phyloP scores from a whole-genome alignment of 106 monocot species.

The Apostasia shenzhenica region DNA sequence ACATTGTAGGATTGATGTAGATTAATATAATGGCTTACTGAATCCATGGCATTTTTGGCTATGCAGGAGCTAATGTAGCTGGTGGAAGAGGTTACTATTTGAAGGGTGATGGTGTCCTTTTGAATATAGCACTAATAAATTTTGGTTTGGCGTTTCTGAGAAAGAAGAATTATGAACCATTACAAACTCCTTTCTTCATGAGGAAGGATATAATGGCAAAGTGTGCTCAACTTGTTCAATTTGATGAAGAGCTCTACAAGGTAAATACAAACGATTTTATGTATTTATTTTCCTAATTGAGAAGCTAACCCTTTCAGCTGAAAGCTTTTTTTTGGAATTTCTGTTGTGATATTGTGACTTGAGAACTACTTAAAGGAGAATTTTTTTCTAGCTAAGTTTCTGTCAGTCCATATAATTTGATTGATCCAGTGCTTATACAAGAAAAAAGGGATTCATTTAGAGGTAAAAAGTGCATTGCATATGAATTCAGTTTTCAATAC shows the following conservation, averaged over 20 bases:
- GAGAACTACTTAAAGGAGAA: too few relatives aligned
- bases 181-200: conserved; percentile 99
- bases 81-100: conserved; percentile 96
- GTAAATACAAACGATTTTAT: conserved; percentile 17
- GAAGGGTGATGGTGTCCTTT: conserved; percentile 69
- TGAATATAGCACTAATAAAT: conserved; percentile 78
- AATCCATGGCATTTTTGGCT: not conserved
- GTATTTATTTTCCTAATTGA: not conserved
- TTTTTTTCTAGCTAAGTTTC: too few relatives aligned
- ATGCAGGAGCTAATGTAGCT: conserved; percentile 76
- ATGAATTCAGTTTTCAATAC: too few relatives aligned
- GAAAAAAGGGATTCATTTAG: too few relatives aligned
- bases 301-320: not conserved
- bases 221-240: conserved; percentile 94
- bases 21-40: too few relatives aligned
- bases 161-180: conserved; percentile 50
- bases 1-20: too few relatives aligned
- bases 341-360: too few relatives aligned
- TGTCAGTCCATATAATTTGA: too few relatives aligned
- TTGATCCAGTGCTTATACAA: too few relatives aligned
- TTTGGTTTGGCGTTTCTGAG: conserved; percentile 70
- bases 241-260: conserved; percentile 99
- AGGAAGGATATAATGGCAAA: conserved; percentile 95
- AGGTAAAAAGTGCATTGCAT: too few relatives aligned
- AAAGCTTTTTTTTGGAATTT: too few relatives aligned